Conservation (phyloP, 2,329 filamentous ascomycete species). For the Aspergillus clavatus region DNA sequence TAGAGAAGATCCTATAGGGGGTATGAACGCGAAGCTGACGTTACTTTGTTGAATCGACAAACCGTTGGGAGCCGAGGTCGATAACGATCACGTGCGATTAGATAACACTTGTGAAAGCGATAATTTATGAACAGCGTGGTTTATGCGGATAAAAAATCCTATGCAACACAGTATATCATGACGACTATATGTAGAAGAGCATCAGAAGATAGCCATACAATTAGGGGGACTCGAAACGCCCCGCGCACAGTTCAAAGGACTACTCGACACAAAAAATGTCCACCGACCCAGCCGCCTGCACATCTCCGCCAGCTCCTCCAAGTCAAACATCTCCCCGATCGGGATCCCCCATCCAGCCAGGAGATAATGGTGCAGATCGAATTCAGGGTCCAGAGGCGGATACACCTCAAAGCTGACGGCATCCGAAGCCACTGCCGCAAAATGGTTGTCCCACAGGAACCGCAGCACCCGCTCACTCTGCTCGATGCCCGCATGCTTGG, state of each 20-base stretch:
- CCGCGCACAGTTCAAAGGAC: conserved; percentile 35
- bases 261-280: conserved; percentile 38
- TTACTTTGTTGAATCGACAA: background rate
- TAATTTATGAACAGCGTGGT: background rate
- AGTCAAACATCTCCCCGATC: conserved; percentile 40
- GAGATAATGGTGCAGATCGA: conserved; percentile 35
- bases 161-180: too few species aligned
- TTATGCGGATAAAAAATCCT: too few species aligned
- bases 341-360: conserved; percentile 37
- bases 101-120: background rate
- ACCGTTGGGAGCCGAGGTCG: background rate
- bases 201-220: conserved; percentile 41
- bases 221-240: conserved; percentile 42
- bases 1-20: background rate
- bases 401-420: conserved; percentile 55
- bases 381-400: conserved; percentile 32
- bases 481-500: conserved; percentile 35
- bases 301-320: conserved; percentile 32
- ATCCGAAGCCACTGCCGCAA: conserved; percentile 57
- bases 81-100: conserved; percentile 1
- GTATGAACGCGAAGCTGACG: background rate
- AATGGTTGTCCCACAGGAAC: conserved; percentile 58
- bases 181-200: too few species aligned
- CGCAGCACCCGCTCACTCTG: conserved; percentile 43
- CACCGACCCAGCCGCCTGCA: conserved; percentile 32